A percentile compares a stretch with the other conserved stretches of the same genome.
Conservation (phyloP, 805 yeast species). For the Metschnikowia sp. region DNA sequence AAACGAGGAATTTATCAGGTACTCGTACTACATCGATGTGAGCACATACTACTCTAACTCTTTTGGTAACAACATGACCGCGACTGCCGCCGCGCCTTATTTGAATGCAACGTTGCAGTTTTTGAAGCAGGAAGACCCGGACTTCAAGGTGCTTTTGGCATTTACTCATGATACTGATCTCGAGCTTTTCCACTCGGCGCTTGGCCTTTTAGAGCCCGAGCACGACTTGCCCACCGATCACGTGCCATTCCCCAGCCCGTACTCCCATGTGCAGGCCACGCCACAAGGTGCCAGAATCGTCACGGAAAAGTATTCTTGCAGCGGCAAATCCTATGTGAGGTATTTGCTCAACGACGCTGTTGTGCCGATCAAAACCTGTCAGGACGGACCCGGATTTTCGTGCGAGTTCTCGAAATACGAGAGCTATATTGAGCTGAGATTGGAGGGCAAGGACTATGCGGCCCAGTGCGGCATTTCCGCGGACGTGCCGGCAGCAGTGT, state of each 20-base stretch:
- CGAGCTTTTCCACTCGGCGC: conserved; percentile 57
- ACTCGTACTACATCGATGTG: conserved; percentile 59
- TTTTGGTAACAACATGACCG: conserved; percentile 56
- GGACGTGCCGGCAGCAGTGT: conserved; percentile 24
- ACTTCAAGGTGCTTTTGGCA: conserved; percentile 58
- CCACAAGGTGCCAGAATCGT: conserved; percentile 42
- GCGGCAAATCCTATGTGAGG: conserved; percentile 32
- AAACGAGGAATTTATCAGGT: conserved; percentile 60
- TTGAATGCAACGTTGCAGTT: conserved; percentile 48
- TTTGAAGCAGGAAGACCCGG: conserved; percentile 40
- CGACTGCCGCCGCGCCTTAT: conserved; percentile 58
- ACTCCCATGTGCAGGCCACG: conserved; percentile 37
- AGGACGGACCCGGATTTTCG: conserved; percentile 41
- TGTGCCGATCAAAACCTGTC: conserved; percentile 32
- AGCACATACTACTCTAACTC: conserved; percentile 60
- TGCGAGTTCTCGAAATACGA: conserved; percentile 37
- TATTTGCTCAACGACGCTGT: conserved; percentile 41
- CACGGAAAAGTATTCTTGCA: conserved; percentile 35
- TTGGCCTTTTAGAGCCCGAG: conserved; percentile 51
- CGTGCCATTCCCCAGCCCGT: conserved; percentile 47
- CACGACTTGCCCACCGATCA: conserved; percentile 43
- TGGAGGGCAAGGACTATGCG: conserved; percentile 24
- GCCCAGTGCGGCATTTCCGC: conserved; percentile 25
- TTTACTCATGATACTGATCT: conserved; percentile 76
- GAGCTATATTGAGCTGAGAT: conserved; percentile 25